Base-by-base conservation (phyloP, 345 rosid species). In the Syzygium aqueum region DNA sequence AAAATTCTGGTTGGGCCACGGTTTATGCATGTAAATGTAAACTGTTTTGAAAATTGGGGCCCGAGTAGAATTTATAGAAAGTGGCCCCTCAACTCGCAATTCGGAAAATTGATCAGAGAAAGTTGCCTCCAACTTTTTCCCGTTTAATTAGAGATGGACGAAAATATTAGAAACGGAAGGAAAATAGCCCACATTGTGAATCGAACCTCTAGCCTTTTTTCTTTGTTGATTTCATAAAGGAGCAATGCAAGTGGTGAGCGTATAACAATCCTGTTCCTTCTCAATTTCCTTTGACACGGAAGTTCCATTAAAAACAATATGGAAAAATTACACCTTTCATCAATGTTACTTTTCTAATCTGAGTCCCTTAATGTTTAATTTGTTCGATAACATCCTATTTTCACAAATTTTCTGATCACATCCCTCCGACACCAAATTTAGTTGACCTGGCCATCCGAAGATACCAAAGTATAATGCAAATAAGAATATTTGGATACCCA, bases 401-500 rank as follows among this genome's bases (percentile, higher is more conserved):
- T 67, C 23, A 30, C 22, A 33, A 0, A 67, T 8, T 73, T 73
- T 37, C 10, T 37, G 0, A 19, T 73, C 25, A 19, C 33, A 19
- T 73, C 80, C 80, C 7, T 33, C 7, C 0, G 5, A 4, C 25
- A 67, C 80, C 19, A 51, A 51, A 50, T 51, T 51, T 5, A 51
- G 15, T 0, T n/a, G 33, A 61, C 11, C 0, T 61, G 7, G 9
- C 3, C 23, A 30, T 30, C 30, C 5, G 11, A 16, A 0, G 22
- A 65, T 8, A 28, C 43, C 25, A 9, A 17, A 17, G 13, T 33
- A 1, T 73, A 9, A 40, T 73, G 3, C 25, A 11, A 28, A 33
- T 67, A 33, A 4, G 7, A 33, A 17, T 67, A 67, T 19, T 67
- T 19, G 25, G 80, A 67, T 30, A 1, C 43, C 11, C 43, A 57